phyloP scores from a whole-genome alignment of 2,329 filamentous ascomycete species.

The Colletotrichum melonis region DNA sequence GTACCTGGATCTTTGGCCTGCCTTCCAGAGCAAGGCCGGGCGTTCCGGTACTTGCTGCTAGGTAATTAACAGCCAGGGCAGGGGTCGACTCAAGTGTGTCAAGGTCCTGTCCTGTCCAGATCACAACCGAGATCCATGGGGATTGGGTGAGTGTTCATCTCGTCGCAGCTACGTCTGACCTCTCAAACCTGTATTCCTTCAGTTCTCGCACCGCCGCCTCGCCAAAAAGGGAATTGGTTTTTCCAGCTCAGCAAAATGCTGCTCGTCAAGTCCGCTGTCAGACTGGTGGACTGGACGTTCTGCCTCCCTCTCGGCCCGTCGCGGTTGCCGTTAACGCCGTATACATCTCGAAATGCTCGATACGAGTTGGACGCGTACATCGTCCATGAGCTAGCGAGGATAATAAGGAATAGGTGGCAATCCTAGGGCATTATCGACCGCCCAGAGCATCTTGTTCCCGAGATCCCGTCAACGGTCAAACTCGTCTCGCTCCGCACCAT shows the following conservation, averaged over 20 bases:
- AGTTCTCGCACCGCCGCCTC: background rate
- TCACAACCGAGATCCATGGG: background rate
- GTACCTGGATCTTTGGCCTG: background rate
- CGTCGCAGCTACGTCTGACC: constrained; percentile 27
- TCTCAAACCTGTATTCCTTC: background rate
- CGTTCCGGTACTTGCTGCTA: constrained; percentile 20
- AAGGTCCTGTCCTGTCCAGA: background rate
- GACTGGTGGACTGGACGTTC: background rate
- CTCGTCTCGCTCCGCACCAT: background rate
- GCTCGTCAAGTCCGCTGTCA: background rate
- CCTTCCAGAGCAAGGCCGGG: constrained; percentile 8
- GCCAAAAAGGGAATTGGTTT: background rate
- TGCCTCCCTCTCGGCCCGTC: background rate
- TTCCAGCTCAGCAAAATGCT: background rate
- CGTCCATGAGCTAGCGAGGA: background rate
- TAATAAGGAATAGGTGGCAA: no score
- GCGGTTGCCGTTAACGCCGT: background rate
- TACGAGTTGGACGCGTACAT: background rate
- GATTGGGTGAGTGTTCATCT: constrained; percentile 25
- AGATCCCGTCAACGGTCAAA: background rate
- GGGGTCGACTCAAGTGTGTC: background rate
- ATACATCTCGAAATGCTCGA: background rate
- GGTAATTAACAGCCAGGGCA: background rate
- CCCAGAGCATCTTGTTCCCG: background rate
- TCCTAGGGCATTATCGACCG: no score